phyloP scores from a whole-genome alignment of 345 rosid species.

The Orychophragmus violaceus region DNA sequence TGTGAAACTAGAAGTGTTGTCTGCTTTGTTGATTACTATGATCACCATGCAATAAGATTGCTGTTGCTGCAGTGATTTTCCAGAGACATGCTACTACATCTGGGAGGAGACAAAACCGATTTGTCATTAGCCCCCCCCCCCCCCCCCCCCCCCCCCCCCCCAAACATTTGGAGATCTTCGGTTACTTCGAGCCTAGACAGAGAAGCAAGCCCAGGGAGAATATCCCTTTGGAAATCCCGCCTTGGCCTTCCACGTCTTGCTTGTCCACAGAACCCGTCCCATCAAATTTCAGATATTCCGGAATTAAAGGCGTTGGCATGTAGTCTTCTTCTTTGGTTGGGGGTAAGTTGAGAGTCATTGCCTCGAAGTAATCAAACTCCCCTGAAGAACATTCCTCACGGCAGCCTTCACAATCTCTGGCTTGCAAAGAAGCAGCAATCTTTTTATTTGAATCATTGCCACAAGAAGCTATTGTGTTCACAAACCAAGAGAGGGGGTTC shows the following conservation, averaged over 20 bases:
- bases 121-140: too few species aligned
- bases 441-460: slow-evolving; percentile 45
- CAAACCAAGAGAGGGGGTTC: slow-evolving; percentile 64
- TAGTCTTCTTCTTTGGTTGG: slow-evolving; percentile 73
- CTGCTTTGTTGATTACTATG: slow-evolving; percentile 26
- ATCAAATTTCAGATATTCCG: slow-evolving; percentile 45
- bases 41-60: neutral
- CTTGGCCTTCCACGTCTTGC: slow-evolving; percentile 87
- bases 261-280: slow-evolving; percentile 38
- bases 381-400: slow-evolving; percentile 38
- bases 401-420: slow-evolving; percentile 25
- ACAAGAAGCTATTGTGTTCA: slow-evolving; percentile 45
- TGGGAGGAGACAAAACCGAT: slow-evolving; percentile 23
- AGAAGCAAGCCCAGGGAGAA: slow-evolving; percentile 71
- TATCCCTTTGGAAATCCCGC: slow-evolving; percentile 96
- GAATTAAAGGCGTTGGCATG: slow-evolving; percentile 71
- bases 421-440: slow-evolving; percentile 32
- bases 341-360: slow-evolving; percentile 50
- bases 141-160: slow-evolving; percentile 75
- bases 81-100: slow-evolving; percentile 16
- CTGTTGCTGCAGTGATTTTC: slow-evolving; percentile 28
- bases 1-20: slow-evolving; percentile 39
- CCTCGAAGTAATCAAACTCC: too few species aligned
- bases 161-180: slow-evolving; percentile 86
- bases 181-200: slow-evolving; percentile 83